Base-by-base conservation (phyloP, 768 basidiomycete species). In the Naganishia onofrii region DNA sequence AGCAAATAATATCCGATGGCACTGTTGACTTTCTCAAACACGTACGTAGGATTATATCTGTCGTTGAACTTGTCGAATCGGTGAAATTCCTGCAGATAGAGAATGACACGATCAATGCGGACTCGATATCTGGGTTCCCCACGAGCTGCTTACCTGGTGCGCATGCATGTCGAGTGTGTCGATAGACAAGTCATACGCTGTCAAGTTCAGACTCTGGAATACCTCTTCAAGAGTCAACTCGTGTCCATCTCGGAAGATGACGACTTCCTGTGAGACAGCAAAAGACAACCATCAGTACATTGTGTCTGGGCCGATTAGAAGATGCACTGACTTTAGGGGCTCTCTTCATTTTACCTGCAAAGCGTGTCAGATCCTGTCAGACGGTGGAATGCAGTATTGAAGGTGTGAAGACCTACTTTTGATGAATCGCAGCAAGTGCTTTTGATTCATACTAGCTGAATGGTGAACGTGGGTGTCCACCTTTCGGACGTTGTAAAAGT, bases 101-200 rank as follows among this genome's bases (percentile, higher is more conserved):
- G 0, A 51, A 32, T n/a, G 1, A 17, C 60, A 2, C 28, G 53
- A 15, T 48, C 31, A 38, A 17, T 15, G 28, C 42, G 32, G 12
- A 1, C 21, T 8, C 15, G 42, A 19, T 8, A 71, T 70, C 3
- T 55, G 32, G 48, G 31, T 13, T 26, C 15, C 15, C 2, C 19
- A n/a, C 6, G 29, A 29, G 7, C 34, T 26, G 54, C 76, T 68
- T 15, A 77, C 94, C 73, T 91, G 90, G 80, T 99, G 95, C 0
- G 95, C 96, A 73, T 98, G 96, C 96, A 99, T 99, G 78, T 99
- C 96, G 48, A 99, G 86, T 3, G 96, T 99, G 78, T 99, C 96
- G 78, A 99, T 98, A 13, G 93, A 96, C 38, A 99, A 86, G 74
- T 99, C 96, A 80, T 99, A 99, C 1, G 96, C 95, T 0, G 91